Evolutionary conservation across 768 basidiomycete genomes (phyloP), one percentile per base, ranked within the genome.

Genomic region (Chalciporus chontae): DNA sequence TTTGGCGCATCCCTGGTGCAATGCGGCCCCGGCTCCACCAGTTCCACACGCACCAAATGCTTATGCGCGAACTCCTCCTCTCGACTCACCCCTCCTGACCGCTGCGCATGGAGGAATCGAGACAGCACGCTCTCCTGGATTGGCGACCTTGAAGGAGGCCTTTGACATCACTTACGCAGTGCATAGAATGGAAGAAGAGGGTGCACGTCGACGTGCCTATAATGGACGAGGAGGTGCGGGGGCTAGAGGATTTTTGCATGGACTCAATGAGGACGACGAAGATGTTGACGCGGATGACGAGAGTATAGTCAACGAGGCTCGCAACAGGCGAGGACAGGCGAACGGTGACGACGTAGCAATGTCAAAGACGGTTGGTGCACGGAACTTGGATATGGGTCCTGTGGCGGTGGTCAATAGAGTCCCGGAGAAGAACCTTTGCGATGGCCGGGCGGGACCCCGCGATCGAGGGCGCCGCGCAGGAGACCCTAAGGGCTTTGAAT

Each of bases 81-180:
- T 95, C 43, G 95, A 99, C 69, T 98, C 96, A 0, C 96, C 96
- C 0, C 76, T 99, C 1, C 78, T 99, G 36, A 83, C 84, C 2
- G 84, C 87, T 17, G 84, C 84, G 2, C 84, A 85, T 40, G 87
- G 86, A 50, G 84, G 86, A 11, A 77, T 82, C 17, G 88, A 90
- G 42, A 51, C 62, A 54, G 87, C 85, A 6, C 85, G 91, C 37
- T 97, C 95, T 44, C 96, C 96, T 3, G 94, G 96, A 19, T 65
- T 98, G 23, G 87, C 92, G 0, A 84, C 88, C 0, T 83, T 99
- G 67, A 98, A 96, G 64, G 96, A 98, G 66, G 94, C 96, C 4
- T 98, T 99, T 69, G 96, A 99, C 67, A 87, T 99, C 63, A 95
- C 96, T 2, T 97, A 97, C 68, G 95, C 96, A 4, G 96, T 99